phyloP scores from a whole-genome alignment of 2,329 filamentous ascomycete species.

The Colletotrichum gigasporum region DNA sequence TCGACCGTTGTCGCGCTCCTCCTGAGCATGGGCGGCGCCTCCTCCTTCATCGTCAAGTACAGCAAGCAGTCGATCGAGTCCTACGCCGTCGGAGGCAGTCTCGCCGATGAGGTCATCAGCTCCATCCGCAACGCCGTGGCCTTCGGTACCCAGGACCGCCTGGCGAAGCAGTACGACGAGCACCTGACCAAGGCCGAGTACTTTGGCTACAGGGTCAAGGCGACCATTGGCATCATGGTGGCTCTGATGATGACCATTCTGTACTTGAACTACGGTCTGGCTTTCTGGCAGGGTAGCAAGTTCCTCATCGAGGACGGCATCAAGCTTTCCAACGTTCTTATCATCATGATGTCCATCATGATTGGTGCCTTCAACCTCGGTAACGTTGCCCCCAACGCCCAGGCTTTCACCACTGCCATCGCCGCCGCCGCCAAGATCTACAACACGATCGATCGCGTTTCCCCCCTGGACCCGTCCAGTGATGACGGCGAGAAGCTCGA shows the following conservation, averaged over 20 bases:
- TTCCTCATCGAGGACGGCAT: slow-evolving; percentile 76
- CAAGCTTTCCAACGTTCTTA: slow-evolving; percentile 77
- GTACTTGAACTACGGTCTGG: slow-evolving; percentile 86
- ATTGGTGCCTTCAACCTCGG: slow-evolving; percentile 93
- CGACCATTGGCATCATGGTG: slow-evolving; percentile 79
- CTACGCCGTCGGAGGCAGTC: slow-evolving; percentile 85
- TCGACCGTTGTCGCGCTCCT: slow-evolving; percentile 84
- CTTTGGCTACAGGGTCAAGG: slow-evolving; percentile 81
- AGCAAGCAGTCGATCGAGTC: slow-evolving; percentile 81
- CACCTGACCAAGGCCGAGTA: slow-evolving; percentile 79
- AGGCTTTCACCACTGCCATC: slow-evolving; percentile 85
- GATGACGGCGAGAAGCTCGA: slow-evolving; percentile 78
- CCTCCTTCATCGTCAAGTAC: slow-evolving; percentile 80
- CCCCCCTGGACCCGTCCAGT: slow-evolving; percentile 81
- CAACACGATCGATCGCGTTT: slow-evolving; percentile 88
- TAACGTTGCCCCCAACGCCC: slow-evolving; percentile 84
- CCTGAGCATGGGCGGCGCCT: slow-evolving; percentile 79
- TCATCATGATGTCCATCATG: slow-evolving; percentile 89
- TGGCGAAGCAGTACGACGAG: slow-evolving; percentile 85
- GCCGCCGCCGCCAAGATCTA: slow-evolving; percentile 93
- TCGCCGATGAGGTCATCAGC: slow-evolving; percentile 94
- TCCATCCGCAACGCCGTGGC: slow-evolving; percentile 92
- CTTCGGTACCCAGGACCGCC: slow-evolving; percentile 91
- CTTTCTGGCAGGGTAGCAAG: slow-evolving; percentile 87
- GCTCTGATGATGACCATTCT: slow-evolving; percentile 84